phyloP scores from a whole-genome alignment of 2,329 filamentous ascomycete species.

The Colletotrichum noveboracense region DNA sequence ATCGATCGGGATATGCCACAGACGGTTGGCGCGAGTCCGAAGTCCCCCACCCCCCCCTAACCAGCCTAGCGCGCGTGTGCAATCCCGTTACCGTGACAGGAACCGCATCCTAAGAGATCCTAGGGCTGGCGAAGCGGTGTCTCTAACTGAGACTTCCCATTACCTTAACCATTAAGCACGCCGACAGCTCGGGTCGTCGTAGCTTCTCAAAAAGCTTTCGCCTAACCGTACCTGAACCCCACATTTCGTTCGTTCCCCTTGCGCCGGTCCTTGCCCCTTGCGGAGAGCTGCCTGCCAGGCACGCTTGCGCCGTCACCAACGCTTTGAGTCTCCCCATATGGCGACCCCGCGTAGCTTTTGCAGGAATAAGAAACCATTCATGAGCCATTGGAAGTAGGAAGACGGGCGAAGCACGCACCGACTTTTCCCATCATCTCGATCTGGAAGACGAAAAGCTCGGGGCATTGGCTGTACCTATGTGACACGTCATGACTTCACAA shows the following conservation, averaged over 20 bases:
- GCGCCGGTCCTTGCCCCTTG: neutral
- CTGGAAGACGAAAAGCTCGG: neutral
- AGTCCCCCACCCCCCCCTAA: neutral
- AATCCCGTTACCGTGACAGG: neutral
- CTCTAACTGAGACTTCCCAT: conserved; percentile 1
- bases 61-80: neutral
- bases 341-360: neutral
- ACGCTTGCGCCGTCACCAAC: neutral
- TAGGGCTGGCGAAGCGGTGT: neutral
- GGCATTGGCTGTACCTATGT: neutral
- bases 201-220: neutral
- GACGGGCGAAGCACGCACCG: neutral
- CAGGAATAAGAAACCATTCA: neutral
- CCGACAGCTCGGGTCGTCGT: neutral
- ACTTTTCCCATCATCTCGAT: conserved; percentile 4
- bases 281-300: neutral
- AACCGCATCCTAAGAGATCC: neutral
- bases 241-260: neutral
- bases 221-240: neutral
- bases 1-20: neutral
- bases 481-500: conserved; percentile 18
- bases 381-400: neutral
- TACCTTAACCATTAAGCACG: neutral
- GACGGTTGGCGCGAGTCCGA: neutral
- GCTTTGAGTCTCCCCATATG: neutral